These are phyloP conservation scores for Citrus mangshanensis DNA, from an alignment of 345 rosid species.

Conservation along the genomic window DNA sequence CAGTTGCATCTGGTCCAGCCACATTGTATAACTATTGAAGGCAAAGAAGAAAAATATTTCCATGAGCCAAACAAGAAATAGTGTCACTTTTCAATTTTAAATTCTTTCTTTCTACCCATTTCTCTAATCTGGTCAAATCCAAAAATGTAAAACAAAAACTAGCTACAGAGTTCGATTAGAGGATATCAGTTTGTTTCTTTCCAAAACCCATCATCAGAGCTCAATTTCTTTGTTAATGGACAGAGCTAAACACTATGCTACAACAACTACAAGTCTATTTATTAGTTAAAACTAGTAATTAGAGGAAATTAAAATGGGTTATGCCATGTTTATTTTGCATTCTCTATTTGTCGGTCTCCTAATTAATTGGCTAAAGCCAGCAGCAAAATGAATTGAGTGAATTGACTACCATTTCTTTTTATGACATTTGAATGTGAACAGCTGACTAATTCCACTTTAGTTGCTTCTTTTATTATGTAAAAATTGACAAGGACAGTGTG, in stretches of 20 bases:
- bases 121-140: not conserved
- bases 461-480: not conserved
- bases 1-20: conserved; percentile 66
- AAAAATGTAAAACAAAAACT: not conserved
- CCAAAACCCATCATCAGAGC: not conserved
- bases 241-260: not conserved
- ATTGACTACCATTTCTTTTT: not conserved
- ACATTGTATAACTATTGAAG: conserved; percentile 50
- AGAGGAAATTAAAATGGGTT: not conserved
- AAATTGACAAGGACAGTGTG: not conserved
- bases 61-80: not conserved
- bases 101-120: not conserved
- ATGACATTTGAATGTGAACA: not conserved
- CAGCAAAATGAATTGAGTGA: not conserved
- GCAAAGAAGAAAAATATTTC: not conserved
- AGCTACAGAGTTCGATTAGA: not conserved
- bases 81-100: not conserved
- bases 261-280: not conserved
- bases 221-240: not conserved
- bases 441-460: not conserved
- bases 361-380: not conserved
- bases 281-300: not conserved
- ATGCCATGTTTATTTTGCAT: too few species aligned
- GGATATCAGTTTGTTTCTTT: not conserved
- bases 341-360: not conserved